Evolutionary conservation across 2,329 filamentous ascomycete genomes (phyloP).

Genomic region (Capronia coronata): DNA sequence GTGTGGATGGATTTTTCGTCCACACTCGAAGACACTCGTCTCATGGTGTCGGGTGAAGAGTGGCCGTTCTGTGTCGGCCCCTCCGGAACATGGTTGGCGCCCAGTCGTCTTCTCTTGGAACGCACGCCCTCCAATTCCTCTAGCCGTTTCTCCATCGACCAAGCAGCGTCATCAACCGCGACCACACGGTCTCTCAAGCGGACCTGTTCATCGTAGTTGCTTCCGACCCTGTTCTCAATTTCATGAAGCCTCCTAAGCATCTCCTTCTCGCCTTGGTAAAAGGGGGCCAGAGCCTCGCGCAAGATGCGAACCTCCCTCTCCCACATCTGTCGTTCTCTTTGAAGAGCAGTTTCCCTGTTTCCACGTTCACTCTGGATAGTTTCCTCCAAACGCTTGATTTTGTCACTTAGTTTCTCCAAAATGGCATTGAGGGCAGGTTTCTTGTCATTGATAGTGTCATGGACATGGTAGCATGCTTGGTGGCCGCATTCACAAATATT

Average conservation of each 20-base stretch:
- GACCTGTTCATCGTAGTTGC: conserved; percentile 29
- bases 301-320: conserved; percentile 30
- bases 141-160: conserved; percentile 22
- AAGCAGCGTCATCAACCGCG: conserved; percentile 29
- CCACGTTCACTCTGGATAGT: conserved; percentile 28
- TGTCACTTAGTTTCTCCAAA: conserved; percentile 26
- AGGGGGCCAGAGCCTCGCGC: conserved; percentile 30
- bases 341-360: conserved; percentile 25
- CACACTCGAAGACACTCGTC: conserved; percentile 21
- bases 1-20: conserved; percentile 23
- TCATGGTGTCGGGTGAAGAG: conserved; percentile 17
- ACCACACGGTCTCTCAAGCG: conserved; percentile 29
- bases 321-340: conserved; percentile 28
- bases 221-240: conserved; percentile 30
- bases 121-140: conserved; percentile 26
- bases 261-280: conserved; percentile 30
- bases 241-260: conserved; percentile 29
- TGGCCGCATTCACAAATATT: conserved; percentile 44
- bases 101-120: conserved; percentile 22
- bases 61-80: conserved; percentile 12
- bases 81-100: conserved; percentile 10
- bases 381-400: conserved; percentile 29
- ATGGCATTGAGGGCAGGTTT: conserved; percentile 12
- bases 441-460: conserved; percentile 9
- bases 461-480: conserved; percentile 42